Base-by-base conservation (phyloP, 2,329 filamentous ascomycete genomes). In the Colletotrichum sp. region DNA sequence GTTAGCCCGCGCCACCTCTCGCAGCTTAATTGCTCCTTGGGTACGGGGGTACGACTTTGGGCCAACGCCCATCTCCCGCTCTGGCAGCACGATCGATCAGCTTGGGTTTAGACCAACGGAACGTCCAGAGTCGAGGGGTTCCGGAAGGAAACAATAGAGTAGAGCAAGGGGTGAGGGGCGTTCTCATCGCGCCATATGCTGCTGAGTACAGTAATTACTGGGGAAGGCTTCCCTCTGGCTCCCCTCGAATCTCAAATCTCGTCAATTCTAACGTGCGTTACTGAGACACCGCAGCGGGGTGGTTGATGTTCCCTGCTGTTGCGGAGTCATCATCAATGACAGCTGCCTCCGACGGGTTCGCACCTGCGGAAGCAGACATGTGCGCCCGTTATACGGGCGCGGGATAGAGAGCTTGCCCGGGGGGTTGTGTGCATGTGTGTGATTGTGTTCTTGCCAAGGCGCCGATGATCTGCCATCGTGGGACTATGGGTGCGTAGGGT, bases 241-340 rank as follows among this genome's bases (percentile, higher is more conserved):
- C n/a, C 56, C 56, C 56, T 52, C 36, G 36, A 70, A 65, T 65
- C 34, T 60, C 43, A 58, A 24, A 52, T 30, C 30, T 64, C 70
- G 64, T 71, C 60, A 73, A 55, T 65, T 65, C 61, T 52, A 28
- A 60, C 65, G 26, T 65, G 70, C 58, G 34, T 69, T 56, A 68
- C 70, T 66, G 30, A 76, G 70, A 76, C 73, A 76, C 70, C 26
- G 32, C 70, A 69, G 70, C 70, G 43, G 43, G 43, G 43, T 52
- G 43, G 4, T 21, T 52, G 12, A 52, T 56, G 21, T 62, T 43
- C 26, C 55, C 18, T 38, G 58, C 48, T 48, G 34, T 36, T 28
- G 55, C 30, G 55, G 38, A 52, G 60, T 21, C 15, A 69, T 65
- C 30, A 15, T 43, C 48, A 15, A 32, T 64, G 43, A 38, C 38